A percentile compares a stretch with the other conserved stretches of the same genome.
These are phyloP conservation scores for Diutina scorzettiae DNA, from an alignment of 1,139 yeast species.

Conservation along the genomic window DNA sequence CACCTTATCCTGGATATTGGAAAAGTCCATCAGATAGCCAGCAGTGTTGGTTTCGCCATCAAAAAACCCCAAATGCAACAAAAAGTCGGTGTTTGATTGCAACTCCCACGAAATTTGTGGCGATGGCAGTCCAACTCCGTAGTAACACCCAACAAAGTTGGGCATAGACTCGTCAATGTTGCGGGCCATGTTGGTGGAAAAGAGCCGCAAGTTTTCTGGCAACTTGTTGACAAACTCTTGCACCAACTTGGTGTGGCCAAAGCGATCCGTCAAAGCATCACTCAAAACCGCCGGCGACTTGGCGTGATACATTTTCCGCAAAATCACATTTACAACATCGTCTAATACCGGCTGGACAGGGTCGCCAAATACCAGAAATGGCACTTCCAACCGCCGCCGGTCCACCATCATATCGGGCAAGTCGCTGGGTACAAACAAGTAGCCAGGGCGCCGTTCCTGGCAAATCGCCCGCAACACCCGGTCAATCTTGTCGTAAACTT, in stretches of 20 bases:
- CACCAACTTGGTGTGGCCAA: constrained; percentile 28
- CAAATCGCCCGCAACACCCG: constrained; percentile 45
- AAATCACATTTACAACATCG: constrained; percentile 32
- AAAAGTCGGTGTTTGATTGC: constrained; percentile 30
- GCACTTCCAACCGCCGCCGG: constrained; percentile 16
- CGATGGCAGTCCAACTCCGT: constrained; percentile 27
- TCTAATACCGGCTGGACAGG: constrained; percentile 18
- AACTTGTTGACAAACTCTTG: constrained; percentile 31
- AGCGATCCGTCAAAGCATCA: constrained; percentile 55
- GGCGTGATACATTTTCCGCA: constrained; percentile 38
- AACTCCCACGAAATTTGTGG: constrained; percentile 16
- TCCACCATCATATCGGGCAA: constrained; percentile 42
- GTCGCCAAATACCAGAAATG: constrained; percentile 16
- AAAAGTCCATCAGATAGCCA: constrained; percentile 19
- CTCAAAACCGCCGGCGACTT: constrained; percentile 50
- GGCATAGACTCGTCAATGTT: constrained; percentile 49
- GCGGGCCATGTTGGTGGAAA: constrained; percentile 33
- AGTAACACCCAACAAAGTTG: constrained; percentile 53
- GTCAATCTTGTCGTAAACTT: constrained; percentile 37
- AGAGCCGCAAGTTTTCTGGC: constrained; percentile 19
- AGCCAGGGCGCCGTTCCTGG: constrained; percentile 63
- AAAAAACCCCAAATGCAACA: constrained; percentile 40
- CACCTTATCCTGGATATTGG: neutral
- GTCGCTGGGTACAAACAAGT: constrained; percentile 64
- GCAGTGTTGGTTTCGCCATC: constrained; percentile 49